Evolutionary conservation across 139 green algal species (phyloP), one percentile per base, ranked within the genome.

Genomic region (Haematococcus lacustris): DNA sequence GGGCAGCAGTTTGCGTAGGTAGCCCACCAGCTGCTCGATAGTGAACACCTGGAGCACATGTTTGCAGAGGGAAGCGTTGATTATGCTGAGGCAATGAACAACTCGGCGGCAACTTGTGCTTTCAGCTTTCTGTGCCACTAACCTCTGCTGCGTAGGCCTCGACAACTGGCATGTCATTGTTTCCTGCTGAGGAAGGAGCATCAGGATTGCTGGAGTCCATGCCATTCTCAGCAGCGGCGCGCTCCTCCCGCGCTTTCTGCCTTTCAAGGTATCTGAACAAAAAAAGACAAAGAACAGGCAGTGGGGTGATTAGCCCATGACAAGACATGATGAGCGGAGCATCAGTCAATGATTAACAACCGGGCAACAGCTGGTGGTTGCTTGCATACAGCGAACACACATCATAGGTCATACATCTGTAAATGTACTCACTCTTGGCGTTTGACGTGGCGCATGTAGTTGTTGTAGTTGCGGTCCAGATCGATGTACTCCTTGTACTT

Each of bases 401-500:
- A n/a, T n/a, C n/a, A n/a, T n/a, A n/a, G n/a, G n/a, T n/a, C n/a
- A n/a, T n/a, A n/a, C n/a, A n/a, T n/a, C n/a, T n/a, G n/a, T n/a
- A n/a, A n/a, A n/a, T n/a, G n/a, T n/a, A 75, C 77, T 71, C 51
- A 83, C 78, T 83, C 66, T 33, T 71, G 50, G 53, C 47, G 78
- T 62, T 53, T 51, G 26, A 76, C 32, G 33, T 37, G 30, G 51
- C 79, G 75, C 38, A 75, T 69, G 57, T 73, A 85, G n/a, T 39
- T 59, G 13, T 69, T 71, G 75, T 76, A 85, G 32, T 77, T 71
- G 34, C 65, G 68, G 64, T 85, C 74, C 28, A 75, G 75, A 71
- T 81, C 76, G 59, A 76, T 78, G 73, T 66, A 85, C 38, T 85
- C 79, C 57, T 76, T 37, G 69, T 80, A 89, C 64, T 83, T 76